phyloP scores from a whole-genome alignment of 352 stramenopile species.

The Globisporangium camurandrum region DNA sequence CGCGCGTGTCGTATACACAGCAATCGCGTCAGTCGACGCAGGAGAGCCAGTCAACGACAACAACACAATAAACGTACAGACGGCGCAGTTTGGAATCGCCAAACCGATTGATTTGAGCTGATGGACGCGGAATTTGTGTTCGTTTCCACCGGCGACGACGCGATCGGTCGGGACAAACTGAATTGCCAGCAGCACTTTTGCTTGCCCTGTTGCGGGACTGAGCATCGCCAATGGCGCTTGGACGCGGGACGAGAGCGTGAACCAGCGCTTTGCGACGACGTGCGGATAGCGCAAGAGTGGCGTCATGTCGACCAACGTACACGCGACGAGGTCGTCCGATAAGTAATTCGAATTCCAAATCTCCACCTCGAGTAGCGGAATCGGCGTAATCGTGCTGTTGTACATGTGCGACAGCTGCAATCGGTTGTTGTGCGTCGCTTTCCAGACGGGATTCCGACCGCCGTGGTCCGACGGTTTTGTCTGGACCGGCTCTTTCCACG shows the following conservation, averaged over 20 bases:
- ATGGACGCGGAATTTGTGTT: slow-evolving; percentile 84
- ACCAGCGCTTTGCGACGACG: slow-evolving; percentile 68
- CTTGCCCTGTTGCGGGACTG: slow-evolving; percentile 35
- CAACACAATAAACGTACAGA: slow-evolving; percentile 42
- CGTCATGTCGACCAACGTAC: slow-evolving; percentile 73
- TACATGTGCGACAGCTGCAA: slow-evolving; percentile 87
- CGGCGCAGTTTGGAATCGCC: slow-evolving; percentile 65
- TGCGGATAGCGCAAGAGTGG: slow-evolving; percentile 70
- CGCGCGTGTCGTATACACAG: no score
- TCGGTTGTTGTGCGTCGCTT: slow-evolving; percentile 58
- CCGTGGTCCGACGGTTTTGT: slow-evolving; percentile 71
- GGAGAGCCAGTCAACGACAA: no score
- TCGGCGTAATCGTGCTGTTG: slow-evolving; percentile 83
- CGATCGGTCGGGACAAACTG: slow-evolving; percentile 68
- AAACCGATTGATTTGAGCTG: slow-evolving; percentile 81
- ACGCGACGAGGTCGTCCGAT: slow-evolving; percentile 72
- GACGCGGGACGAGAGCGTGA: slow-evolving; percentile 61
- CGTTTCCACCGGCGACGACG: slow-evolving; percentile 45
- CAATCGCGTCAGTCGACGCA: neutral
- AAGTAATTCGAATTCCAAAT: slow-evolving; percentile 85
- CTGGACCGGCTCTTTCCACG: slow-evolving; percentile 81
- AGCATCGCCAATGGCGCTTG: slow-evolving; percentile 30
- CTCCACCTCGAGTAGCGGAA: slow-evolving; percentile 76
- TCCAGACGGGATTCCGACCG: slow-evolving; percentile 69
- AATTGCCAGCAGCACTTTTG: slow-evolving; percentile 64